A percentile compares a stretch with the other conserved stretches of the same genome.
Conservation (phyloP, 306 rosid genomes). For the Glycine latifolia region DNA sequence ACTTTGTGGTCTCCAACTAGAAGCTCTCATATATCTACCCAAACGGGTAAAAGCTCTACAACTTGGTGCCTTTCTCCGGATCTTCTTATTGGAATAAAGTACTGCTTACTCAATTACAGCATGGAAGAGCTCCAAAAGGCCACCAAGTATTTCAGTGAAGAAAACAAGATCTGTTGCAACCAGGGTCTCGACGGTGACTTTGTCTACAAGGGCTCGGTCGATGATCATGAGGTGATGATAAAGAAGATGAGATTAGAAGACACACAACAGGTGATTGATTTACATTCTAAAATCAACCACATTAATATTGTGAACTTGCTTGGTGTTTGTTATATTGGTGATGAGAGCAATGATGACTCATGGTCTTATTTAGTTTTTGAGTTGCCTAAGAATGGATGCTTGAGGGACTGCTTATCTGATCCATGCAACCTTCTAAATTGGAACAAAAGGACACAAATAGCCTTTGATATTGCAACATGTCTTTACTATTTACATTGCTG, state of each 20-base stretch:
- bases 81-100: slow-evolving; percentile 68
- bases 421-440: slow-evolving; percentile 52
- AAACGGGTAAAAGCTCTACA: slow-evolving; percentile 48
- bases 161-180: slow-evolving; percentile 47
- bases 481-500: slow-evolving; percentile 73
- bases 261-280: slow-evolving; percentile 58
- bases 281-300: slow-evolving; percentile 76
- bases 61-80: slow-evolving; percentile 69
- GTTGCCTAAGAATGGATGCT: slow-evolving; percentile 66
- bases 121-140: slow-evolving; percentile 61
- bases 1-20: slow-evolving; percentile 47
- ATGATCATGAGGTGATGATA: slow-evolving; percentile 61
- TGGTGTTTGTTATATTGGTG: slow-evolving; percentile 67
- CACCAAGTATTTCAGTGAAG: slow-evolving; percentile 64
- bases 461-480: slow-evolving; percentile 75
- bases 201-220: slow-evolving; percentile 56
- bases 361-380: slow-evolving; percentile 73
- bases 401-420: slow-evolving; percentile 63
- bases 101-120: slow-evolving; percentile 61
- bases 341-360: slow-evolving; percentile 51
- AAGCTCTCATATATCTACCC: slow-evolving; percentile 41
- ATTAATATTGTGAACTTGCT: slow-evolving; percentile 66
- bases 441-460: slow-evolving; percentile 62
- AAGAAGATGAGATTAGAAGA: slow-evolving; percentile 67
- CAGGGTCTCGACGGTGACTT: slow-evolving; percentile 4